Percentiles rank a stretch among this genome's conserved stretches.
Conservation (phyloP, 2,329 filamentous ascomycete species). For the Hymenoscyphus albidus region DNA sequence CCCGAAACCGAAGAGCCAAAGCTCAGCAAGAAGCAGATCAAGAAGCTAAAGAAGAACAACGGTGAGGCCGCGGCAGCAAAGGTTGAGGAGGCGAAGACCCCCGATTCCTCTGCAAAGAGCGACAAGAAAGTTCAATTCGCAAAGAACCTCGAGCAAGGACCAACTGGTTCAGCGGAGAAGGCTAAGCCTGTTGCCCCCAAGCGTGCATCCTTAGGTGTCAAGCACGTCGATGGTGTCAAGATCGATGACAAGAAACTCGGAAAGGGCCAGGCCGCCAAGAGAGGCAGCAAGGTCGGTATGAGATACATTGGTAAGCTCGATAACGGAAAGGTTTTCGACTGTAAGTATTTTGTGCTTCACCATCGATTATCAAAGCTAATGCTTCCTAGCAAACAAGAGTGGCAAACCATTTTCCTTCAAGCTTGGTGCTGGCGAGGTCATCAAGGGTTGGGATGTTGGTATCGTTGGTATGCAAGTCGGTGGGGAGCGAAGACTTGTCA, state of each 20-base stretch:
- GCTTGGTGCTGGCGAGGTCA: conserved; percentile 90
- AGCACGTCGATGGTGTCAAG: conserved; percentile 81
- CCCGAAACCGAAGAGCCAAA: conserved; percentile 60
- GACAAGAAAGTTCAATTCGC: conserved; percentile 99
- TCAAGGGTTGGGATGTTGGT: conserved; percentile 98
- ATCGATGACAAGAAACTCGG: conserved; percentile 95
- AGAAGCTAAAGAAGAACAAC: conserved; percentile 99
- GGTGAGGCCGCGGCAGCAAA: conserved; percentile 72
- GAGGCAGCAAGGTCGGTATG: conserved; percentile 85
- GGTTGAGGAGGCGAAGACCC: conserved; percentile 54
- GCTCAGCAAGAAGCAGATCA: conserved; percentile 92
- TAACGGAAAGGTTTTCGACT: conserved; percentile 92
- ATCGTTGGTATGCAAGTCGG: conserved; percentile 88
- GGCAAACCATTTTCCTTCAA: conserved; percentile 97
- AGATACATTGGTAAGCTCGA: conserved; percentile 97
- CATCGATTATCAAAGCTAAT: conserved; percentile 26
- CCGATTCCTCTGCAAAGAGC: conserved; percentile 53
- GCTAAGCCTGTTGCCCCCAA: conserved; percentile 47
- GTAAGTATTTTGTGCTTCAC: conserved; percentile 50
- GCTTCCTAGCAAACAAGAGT: conserved; percentile 83
- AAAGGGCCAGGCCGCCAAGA: conserved; percentile 79
- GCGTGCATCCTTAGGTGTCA: conserved; percentile 58
- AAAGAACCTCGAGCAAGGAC: conserved; percentile 97
- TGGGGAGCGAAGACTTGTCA: conserved; percentile 87
- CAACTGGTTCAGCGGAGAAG: conserved; percentile 64